phyloP scores from a whole-genome alignment of 345 rosid species.

The Arabis hirsuta region DNA sequence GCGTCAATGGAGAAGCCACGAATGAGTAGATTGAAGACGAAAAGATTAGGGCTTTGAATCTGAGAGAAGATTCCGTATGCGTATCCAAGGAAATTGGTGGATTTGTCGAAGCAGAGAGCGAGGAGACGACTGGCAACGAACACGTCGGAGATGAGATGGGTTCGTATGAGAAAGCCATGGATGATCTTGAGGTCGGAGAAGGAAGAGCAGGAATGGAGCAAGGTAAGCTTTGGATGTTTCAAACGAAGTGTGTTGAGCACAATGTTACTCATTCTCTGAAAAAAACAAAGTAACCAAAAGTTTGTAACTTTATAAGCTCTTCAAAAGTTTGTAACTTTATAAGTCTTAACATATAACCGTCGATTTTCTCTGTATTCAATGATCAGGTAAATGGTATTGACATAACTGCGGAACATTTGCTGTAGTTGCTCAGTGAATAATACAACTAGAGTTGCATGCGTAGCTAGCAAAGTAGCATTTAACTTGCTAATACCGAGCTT shows the following conservation, averaged over 20 bases:
- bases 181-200: slow-evolving; percentile 60
- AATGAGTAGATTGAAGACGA: slow-evolving; percentile 60
- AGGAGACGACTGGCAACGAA: slow-evolving; percentile 69
- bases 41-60: slow-evolving; percentile 60
- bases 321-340: not conserved
- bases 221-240: slow-evolving; percentile 61
- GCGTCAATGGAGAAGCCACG: slow-evolving; percentile 55
- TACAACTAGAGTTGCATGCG: slow-evolving; percentile 16
- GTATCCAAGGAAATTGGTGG: slow-evolving; percentile 45
- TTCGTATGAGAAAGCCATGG: slow-evolving; percentile 69
- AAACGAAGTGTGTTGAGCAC: slow-evolving; percentile 53
- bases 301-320: not conserved
- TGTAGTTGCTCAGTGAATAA: slow-evolving; percentile 14
- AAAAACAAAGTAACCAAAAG: not conserved
- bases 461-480: slow-evolving; percentile 30
- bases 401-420: not conserved
- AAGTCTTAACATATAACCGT: slow-evolving; percentile 19
- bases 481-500: slow-evolving; percentile 27
- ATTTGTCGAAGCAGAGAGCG: slow-evolving; percentile 45
- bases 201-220: slow-evolving; percentile 60
- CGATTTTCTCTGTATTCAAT: not conserved
- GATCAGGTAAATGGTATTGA: too few relatives aligned
- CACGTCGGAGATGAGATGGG: slow-evolving; percentile 57
- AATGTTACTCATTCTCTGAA: slow-evolving; percentile 44
- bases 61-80: slow-evolving; percentile 56